Conservation (phyloP, 1,284 basidiomycete species). For the Ustilago esculenta region DNA sequence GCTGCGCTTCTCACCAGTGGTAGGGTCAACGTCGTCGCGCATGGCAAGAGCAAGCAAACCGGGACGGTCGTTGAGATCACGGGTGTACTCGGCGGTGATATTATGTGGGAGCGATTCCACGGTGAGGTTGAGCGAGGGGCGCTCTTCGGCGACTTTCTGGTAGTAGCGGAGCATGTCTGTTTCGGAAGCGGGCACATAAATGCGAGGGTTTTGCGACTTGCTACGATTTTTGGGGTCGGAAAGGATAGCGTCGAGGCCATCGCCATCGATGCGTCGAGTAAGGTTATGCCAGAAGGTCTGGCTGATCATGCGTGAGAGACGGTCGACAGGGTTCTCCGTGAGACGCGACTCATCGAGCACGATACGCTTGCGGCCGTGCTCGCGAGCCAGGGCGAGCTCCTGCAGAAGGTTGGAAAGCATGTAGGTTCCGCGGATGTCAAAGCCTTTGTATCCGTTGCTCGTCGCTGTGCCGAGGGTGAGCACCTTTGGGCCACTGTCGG, state of each 20-base stretch:
- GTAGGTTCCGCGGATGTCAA: constrained; percentile 79
- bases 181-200: constrained; percentile 92
- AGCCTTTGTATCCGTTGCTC: constrained; percentile 86
- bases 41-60: constrained; percentile 95
- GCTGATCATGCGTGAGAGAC: constrained; percentile 96
- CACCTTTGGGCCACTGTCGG: constrained; percentile 95
- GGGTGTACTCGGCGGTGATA: constrained; percentile 87
- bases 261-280: constrained; percentile 94
- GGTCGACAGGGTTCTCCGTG: constrained; percentile 95
- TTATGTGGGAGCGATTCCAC: constrained; percentile 89
- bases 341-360: constrained; percentile 96
- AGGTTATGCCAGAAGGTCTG: constrained; percentile 98
- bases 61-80: constrained; percentile 90
- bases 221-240: constrained; percentile 86
- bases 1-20: constrained; percentile 70
- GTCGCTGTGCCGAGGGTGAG: constrained; percentile 94
- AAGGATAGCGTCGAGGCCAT: constrained; percentile 94
- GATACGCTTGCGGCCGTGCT: constrained; percentile 92
- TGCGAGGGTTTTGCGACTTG: constrained; percentile 73
- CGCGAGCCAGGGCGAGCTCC: constrained; percentile 95
- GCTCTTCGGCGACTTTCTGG: constrained; percentile 69
- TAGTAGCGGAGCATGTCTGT: constrained; percentile 95
- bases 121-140: constrained; percentile 81
- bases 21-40: constrained; percentile 78
- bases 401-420: constrained; percentile 99